These are phyloP conservation scores for Ogataea henricii DNA, from an alignment of 805 yeast genomes.

Conservation along the genomic window DNA sequence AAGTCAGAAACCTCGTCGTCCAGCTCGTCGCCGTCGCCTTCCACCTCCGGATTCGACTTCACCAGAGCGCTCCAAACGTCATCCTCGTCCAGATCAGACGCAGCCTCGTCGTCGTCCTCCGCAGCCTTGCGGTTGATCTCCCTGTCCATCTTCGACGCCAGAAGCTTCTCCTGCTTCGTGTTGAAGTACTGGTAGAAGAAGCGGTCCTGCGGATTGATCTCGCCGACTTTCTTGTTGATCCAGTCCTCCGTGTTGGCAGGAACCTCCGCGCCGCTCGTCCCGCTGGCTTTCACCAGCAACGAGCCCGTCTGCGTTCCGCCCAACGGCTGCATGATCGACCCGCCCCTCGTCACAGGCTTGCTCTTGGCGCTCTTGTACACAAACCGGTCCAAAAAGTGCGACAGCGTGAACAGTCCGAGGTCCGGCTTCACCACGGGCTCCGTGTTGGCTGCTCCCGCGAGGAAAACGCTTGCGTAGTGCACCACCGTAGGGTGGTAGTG, in stretches of 20 bases:
- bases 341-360: conserved; percentile 72
- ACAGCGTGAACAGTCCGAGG: conserved; percentile 79
- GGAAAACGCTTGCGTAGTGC: conserved; percentile 69
- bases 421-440: conserved; percentile 65
- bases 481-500: conserved; percentile 94
- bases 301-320: conserved; percentile 81
- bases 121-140: conserved; percentile 49
- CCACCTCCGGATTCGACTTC: conserved; percentile 58
- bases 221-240: conserved; percentile 62
- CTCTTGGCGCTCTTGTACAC: conserved; percentile 91
- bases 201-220: conserved; percentile 81
- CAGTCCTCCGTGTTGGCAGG: conserved; percentile 89
- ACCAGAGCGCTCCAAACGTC: conserved; percentile 61
- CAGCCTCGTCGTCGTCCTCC: conserved; percentile 40
- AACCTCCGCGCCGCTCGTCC: conserved; percentile 38
- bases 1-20: conserved; percentile 41
- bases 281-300: conserved; percentile 65
- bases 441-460: conserved; percentile 43
- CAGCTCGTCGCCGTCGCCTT: conserved; percentile 42
- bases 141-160: conserved; percentile 41
- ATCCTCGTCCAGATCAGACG: conserved; percentile 54
- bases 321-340: conserved; percentile 96
- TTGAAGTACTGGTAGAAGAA: conserved; percentile 87
- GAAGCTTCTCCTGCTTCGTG: conserved; percentile 50
- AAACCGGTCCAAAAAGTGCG: conserved; percentile 92